phyloP scores from a whole-genome alignment of 2,329 filamentous ascomycete species.

The Neonectria neomacrospora region DNA sequence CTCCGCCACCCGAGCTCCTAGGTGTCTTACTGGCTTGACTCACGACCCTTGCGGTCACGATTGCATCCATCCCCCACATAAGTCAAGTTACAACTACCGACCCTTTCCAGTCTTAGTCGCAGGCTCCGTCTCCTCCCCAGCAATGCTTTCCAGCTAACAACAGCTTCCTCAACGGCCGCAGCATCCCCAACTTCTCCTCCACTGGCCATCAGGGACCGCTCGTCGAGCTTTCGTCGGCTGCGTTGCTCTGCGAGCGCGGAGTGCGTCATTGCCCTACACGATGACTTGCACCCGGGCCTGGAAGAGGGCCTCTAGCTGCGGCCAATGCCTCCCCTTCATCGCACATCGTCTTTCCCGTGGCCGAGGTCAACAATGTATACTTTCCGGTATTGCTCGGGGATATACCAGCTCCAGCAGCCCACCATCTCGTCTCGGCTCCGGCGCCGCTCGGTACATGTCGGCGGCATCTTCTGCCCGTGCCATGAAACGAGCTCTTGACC shows the following conservation, averaged over 20 bases:
- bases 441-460: constrained; percentile 44
- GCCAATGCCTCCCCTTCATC: constrained; percentile 33
- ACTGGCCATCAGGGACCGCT: constrained; percentile 37
- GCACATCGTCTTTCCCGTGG: constrained; percentile 12
- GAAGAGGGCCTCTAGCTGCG: constrained; percentile 51
- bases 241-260: constrained; percentile 16
- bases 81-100: not conserved
- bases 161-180: constrained; percentile 34
- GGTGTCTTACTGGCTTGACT: constrained; percentile 30
- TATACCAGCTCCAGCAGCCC: constrained; percentile 23
- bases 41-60: constrained; percentile 25
- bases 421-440: constrained; percentile 29
- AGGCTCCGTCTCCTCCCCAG: constrained; percentile 10
- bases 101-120: constrained; percentile 1
- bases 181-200: constrained; percentile 25
- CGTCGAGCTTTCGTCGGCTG: constrained; percentile 21
- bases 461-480: constrained; percentile 44
- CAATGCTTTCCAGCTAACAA: constrained; percentile 41
- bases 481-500: constrained; percentile 48
- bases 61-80: constrained; percentile 16
- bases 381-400: constrained; percentile 18
- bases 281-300: constrained; percentile 56
- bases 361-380: constrained; percentile 12
- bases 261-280: constrained; percentile 34
- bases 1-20: constrained; percentile 32